A percentile compares a stretch with the other conserved stretches of the same genome.
Evolutionary conservation across 2,329 filamentous ascomycete genomes (phyloP).

Genomic region (Neofusicoccum parvum): DNA sequence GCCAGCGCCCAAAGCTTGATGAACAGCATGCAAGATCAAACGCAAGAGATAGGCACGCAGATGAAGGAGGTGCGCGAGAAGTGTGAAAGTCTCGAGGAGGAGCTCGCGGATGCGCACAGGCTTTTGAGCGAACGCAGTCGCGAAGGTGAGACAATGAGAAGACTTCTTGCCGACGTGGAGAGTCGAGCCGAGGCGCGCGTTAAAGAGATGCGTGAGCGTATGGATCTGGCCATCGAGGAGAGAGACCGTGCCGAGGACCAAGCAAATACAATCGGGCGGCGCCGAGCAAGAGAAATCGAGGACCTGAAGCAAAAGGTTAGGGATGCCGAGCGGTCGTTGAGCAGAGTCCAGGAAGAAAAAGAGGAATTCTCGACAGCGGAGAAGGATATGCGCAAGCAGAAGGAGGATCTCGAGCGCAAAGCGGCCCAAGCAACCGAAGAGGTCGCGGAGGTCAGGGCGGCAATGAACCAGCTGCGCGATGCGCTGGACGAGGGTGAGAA

Average conservation of each 20-base stretch:
- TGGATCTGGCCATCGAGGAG: conserved; percentile 92
- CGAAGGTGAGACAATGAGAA: conserved; percentile 92
- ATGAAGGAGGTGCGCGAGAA: conserved; percentile 85
- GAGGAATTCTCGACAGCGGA: conserved; percentile 76
- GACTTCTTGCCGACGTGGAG: conserved; percentile 84
- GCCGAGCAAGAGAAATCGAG: conserved; percentile 80
- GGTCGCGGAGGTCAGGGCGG: conserved; percentile 71
- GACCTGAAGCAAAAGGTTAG: conserved; percentile 78
- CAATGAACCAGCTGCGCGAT: conserved; percentile 75
- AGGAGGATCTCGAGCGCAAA: conserved; percentile 73
- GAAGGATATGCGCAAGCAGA: conserved; percentile 71
- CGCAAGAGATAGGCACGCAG: conserved; percentile 82
- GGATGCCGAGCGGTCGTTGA: conserved; percentile 78
- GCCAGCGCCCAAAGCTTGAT: conserved; percentile 81
- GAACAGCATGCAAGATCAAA: conserved; percentile 91
- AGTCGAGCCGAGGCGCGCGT: conserved; percentile 78
- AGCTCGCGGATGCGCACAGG: conserved; percentile 83
- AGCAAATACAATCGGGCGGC: conserved; percentile 73
- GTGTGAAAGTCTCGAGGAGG: conserved; percentile 86
- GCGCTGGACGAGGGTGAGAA: conserved; percentile 86
- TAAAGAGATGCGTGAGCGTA: conserved; percentile 82
- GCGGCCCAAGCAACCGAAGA: conserved; percentile 72
- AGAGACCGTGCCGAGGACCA: conserved; percentile 92
- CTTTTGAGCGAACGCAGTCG: conserved; percentile 84
- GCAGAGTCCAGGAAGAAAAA: conserved; percentile 70